Conservation (phyloP, 2,329 filamentous ascomycete genomes). For the Sarocladiaceae sp. region DNA sequence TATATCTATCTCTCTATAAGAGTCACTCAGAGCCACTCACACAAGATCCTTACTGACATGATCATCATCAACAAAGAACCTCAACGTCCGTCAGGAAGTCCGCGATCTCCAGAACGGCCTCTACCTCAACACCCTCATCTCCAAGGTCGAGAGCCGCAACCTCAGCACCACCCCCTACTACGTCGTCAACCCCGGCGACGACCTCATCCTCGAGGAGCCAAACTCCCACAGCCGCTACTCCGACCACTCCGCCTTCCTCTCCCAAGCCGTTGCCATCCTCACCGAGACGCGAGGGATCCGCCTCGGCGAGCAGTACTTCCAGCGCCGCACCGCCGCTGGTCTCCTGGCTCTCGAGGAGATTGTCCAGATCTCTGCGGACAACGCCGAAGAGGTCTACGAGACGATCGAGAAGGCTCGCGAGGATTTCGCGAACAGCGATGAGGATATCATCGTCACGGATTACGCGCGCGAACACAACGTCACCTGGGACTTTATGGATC, state of each 20-base stretch:
- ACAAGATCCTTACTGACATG: too few species aligned
- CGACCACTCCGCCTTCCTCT: slow-evolving; percentile 10
- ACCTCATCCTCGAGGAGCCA: slow-evolving; percentile 9
- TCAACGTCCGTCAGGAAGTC: slow-evolving; percentile 11
- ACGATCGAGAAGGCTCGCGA: slow-evolving; percentile 11
- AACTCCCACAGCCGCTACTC: slow-evolving; percentile 10
- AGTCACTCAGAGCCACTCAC: too few species aligned
- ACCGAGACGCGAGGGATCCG: slow-evolving; percentile 13
- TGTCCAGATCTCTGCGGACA: slow-evolving; percentile 9
- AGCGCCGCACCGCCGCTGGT: slow-evolving; percentile 11
- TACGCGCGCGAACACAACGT: slow-evolving; percentile 5
- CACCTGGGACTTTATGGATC: slow-evolving; percentile 10
- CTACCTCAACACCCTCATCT: slow-evolving; percentile 8
- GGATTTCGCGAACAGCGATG: slow-evolving; percentile 10
- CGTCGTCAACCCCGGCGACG: slow-evolving; percentile 9
- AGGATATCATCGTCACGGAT: slow-evolving; percentile 13
- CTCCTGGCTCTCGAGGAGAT: slow-evolving; percentile 10
- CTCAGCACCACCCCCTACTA: slow-evolving; percentile 12
- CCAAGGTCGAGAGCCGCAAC: slow-evolving; percentile 5
- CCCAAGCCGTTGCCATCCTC: slow-evolving; percentile 11
- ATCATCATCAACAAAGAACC: too few species aligned
- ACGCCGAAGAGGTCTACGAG: slow-evolving; percentile 9
- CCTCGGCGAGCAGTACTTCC: slow-evolving; percentile 12
- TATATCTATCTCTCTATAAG: too few species aligned
- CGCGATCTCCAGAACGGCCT: slow-evolving; percentile 11